Evolutionary conservation across 1,139 yeast species (phyloP), one percentile per base, ranked within the genome.

Genomic region (Scheffersomyces cryptocercus): DNA sequence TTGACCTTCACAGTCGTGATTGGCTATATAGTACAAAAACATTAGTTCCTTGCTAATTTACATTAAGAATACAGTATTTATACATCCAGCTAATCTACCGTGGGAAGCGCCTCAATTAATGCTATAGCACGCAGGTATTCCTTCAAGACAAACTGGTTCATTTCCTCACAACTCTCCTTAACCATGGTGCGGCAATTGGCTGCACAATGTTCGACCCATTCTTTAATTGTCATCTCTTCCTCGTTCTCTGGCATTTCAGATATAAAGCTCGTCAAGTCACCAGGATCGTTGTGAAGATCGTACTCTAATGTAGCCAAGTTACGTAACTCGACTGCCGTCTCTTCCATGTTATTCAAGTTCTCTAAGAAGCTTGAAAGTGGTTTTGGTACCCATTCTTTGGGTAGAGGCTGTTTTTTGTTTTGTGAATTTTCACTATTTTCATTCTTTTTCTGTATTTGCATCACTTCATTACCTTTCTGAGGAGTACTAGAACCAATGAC

Each of bases 181-280:
- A 72, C 66, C 9, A 70, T 54, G 37, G 64, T 61, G 28, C 61
- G 58, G 45, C 77, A 68, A 35, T 67, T 69, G 1, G 56, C 48
- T 3, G 85, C 84, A 54, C 79, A 75, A 51, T 75, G 70, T 37
- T 60, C 61, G 15, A 88, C 65, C 96, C 96, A 89, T 48, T 85
- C 80, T 40, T 74, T 74, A 13, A 89, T 77, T 0, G 88, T 81
- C 85, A 85, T 81, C 26, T 78, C 72, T 54, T 85, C 71, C 54
- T 86, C 91, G 13, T 77, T 77, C 30, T 77, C 82, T 0, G 95
- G 91, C 79, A 87, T 81, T 38, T 81, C 81, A 1, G 82, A 75
- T 2, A 85, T 79, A 54, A 85, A 85, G 42, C 73, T 71, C 0
- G 87, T 79, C 20, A 85, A 62, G 35, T 77, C 77, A 1, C 91